phyloP scores from a whole-genome alignment of 2,329 filamentous ascomycete genomes.

The Diaporthe aspalathi region DNA sequence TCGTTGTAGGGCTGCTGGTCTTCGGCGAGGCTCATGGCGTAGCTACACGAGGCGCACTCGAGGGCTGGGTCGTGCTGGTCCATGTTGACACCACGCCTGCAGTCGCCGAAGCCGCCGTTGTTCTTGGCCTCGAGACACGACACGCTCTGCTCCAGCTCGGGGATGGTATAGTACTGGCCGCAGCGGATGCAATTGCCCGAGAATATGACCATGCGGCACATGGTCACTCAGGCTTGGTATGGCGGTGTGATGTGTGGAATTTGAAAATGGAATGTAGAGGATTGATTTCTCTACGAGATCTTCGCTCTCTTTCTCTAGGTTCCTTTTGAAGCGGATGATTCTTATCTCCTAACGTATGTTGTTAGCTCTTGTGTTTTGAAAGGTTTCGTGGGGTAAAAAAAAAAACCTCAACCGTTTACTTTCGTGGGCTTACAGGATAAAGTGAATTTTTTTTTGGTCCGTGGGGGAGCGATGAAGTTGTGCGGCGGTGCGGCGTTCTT shows the following conservation, averaged over 20 bases:
- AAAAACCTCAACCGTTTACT: neutral
- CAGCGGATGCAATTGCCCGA: slow-evolving; percentile 58
- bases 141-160: slow-evolving; percentile 58
- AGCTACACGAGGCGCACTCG: slow-evolving; percentile 57
- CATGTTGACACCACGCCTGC: slow-evolving; percentile 52
- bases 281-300: neutral
- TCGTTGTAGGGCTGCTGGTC: slow-evolving; percentile 52
- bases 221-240: slow-evolving; percentile 42
- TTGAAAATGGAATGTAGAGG: neutral
- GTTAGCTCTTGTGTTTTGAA: neutral
- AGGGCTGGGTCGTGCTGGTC: slow-evolving; percentile 61
- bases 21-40: slow-evolving; percentile 34
- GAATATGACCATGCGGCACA: slow-evolving; percentile 62
- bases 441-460: neutral
- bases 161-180: slow-evolving; percentile 54
- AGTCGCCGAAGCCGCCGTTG: slow-evolving; percentile 57
- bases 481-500: slow-evolving; percentile 17
- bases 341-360: neutral
- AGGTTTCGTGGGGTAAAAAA: neutral
- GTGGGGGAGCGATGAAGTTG: neutral
- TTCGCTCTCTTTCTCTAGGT: neutral
- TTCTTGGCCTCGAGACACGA: slow-evolving; percentile 64
- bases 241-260: neutral
- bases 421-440: slow-evolving; percentile 24
- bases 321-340: neutral